A percentile compares a stretch with the other conserved stretches of the same genome.
These are phyloP conservation scores for Vigna mungo DNA, from an alignment of 306 rosid genomes.

Conservation along the genomic window DNA sequence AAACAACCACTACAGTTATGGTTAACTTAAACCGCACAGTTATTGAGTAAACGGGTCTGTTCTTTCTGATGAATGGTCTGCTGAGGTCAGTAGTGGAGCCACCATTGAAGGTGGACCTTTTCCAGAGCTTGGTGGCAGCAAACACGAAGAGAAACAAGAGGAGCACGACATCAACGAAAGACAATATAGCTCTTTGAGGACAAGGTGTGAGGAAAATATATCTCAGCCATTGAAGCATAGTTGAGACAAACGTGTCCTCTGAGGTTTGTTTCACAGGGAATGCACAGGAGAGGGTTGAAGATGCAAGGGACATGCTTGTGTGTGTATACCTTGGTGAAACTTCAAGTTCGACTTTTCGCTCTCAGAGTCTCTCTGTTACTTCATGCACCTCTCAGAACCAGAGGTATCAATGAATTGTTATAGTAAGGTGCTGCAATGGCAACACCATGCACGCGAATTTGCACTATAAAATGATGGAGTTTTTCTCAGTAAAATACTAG, in stretches of 20 bases:
- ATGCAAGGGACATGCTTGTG: slow-evolving; percentile 50
- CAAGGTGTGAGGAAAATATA: slow-evolving; percentile 71
- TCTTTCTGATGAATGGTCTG: slow-evolving; percentile 50
- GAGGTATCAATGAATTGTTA: not conserved
- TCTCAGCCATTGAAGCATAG: slow-evolving; percentile 59
- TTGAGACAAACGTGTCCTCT: slow-evolving; percentile 43
- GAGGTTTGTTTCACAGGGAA: slow-evolving; percentile 50
- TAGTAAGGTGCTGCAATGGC: not conserved
- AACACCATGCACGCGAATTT: not conserved
- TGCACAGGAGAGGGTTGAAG: slow-evolving; percentile 52
- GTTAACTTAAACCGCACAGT: slow-evolving; percentile 60
- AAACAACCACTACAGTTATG: slow-evolving; percentile 43
- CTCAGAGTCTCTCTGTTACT: not conserved
- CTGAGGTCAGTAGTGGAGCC: slow-evolving; percentile 36
- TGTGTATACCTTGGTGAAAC: not conserved
- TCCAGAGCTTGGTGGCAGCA: slow-evolving; percentile 57
- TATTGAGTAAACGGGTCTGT: slow-evolving; percentile 33
- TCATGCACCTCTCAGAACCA: not conserved
- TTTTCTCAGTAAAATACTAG: too few species aligned
- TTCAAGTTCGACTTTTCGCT: not conserved
- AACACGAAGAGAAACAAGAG: slow-evolving; percentile 52
- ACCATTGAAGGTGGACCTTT: slow-evolving; percentile 42
- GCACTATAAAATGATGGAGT: too few species aligned
- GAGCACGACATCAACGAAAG: slow-evolving; percentile 55
- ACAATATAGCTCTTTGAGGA: slow-evolving; percentile 69